Evolutionary conservation across 1,284 basidiomycete species (phyloP).

Genomic region (Microbotryum violaceum): DNA sequence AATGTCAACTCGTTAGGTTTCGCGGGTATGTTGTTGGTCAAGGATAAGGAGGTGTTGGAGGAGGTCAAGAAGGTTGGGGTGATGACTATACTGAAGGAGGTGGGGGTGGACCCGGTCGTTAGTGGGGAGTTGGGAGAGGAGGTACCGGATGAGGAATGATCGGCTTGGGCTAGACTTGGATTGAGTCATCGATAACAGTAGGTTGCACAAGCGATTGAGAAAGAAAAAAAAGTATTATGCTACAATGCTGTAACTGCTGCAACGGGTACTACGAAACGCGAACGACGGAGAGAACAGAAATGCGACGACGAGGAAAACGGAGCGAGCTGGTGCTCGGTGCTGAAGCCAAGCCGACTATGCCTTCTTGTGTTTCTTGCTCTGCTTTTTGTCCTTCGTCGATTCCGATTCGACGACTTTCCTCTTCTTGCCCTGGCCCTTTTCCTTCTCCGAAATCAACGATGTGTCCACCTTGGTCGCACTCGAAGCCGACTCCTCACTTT

Average conservation of each 20-base stretch:
- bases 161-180: neutral
- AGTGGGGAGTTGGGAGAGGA: constrained; percentile 47
- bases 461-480: too few relatives aligned
- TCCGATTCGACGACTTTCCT: neutral
- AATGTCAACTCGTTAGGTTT: constrained; percentile 32
- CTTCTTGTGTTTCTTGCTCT: constrained; percentile 16
- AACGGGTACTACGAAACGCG: too few relatives aligned
- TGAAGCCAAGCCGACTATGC: neutral
- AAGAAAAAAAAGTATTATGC: too few relatives aligned
- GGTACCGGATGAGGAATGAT: constrained; percentile 18
- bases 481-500: constrained; percentile 1
- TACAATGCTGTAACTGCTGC: too few relatives aligned
- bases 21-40: constrained; percentile 34
- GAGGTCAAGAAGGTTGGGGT: constrained; percentile 34
- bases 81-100: constrained; percentile 36
- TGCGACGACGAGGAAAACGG: neutral
- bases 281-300: too few relatives aligned
- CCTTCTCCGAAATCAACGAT: neutral
- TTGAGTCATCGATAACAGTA: too few relatives aligned
- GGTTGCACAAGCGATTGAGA: too few relatives aligned
- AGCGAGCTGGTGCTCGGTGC: neutral
- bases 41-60: constrained; percentile 21
- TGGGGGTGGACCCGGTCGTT: constrained; percentile 45
- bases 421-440: neutral
- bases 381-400: constrained; percentile 13